Conservation (phyloP, 331 rosid species). For the Dryas integrifolia region DNA sequence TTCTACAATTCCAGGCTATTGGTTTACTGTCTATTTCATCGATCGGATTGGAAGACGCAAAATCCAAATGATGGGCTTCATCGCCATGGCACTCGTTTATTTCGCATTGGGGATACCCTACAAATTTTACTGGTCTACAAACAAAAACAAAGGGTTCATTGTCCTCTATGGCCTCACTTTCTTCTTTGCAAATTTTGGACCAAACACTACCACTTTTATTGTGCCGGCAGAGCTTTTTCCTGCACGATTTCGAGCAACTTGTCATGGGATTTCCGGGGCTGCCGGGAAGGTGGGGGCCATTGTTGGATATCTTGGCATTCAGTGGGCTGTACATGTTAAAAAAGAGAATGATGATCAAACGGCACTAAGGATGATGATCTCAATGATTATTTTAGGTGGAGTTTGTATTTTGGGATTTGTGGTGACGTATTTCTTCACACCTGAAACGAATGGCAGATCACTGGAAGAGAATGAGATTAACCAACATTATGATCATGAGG, state of each 20-base stretch:
- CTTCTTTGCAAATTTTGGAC: slow-evolving; percentile 80
- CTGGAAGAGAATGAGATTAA: slow-evolving; percentile 64
- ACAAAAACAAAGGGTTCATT: slow-evolving; percentile 32
- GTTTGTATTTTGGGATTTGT: slow-evolving; percentile 54
- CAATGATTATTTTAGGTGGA: slow-evolving; percentile 53
- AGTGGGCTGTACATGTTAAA: slow-evolving; percentile 36
- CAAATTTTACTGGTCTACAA: slow-evolving; percentile 28
- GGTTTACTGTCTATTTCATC: slow-evolving; percentile 60
- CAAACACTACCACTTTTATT: slow-evolving; percentile 76
- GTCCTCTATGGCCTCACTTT: slow-evolving; percentile 62
- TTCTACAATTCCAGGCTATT: slow-evolving; percentile 76
- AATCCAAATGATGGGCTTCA: slow-evolving; percentile 61
- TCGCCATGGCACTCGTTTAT: slow-evolving; percentile 49
- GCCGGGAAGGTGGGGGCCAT: slow-evolving; percentile 55
- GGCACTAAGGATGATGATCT: slow-evolving; percentile 39
- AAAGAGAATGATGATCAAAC: not conserved
- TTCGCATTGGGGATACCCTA: slow-evolving; percentile 59
- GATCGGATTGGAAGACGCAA: slow-evolving; percentile 62
- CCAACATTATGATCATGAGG: slow-evolving; percentile 3
- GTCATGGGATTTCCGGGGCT: slow-evolving; percentile 80
- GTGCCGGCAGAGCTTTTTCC: slow-evolving; percentile 79
- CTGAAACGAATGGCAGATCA: slow-evolving; percentile 63
- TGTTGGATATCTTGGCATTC: slow-evolving; percentile 57
- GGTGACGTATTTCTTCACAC: slow-evolving; percentile 53
- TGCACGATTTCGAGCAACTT: slow-evolving; percentile 68